Percentiles rank a stretch among this genome's conserved stretches.
phyloP scores from a whole-genome alignment of 108 stramenopile species.

The Seminavis robusta region DNA sequence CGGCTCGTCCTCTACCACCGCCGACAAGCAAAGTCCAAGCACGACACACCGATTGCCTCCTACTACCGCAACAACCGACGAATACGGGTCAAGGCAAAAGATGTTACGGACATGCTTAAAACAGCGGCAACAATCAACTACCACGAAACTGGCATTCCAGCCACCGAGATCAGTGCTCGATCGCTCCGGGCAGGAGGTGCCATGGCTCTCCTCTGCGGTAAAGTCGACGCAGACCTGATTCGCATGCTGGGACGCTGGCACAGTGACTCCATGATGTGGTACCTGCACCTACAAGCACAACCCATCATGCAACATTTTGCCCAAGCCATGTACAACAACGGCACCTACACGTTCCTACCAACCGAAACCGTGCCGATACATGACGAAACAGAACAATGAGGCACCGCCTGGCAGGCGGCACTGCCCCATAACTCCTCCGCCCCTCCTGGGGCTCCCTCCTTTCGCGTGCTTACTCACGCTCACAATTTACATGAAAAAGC shows the following conservation, averaged over 20 bases:
- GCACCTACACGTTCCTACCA: too few species aligned
- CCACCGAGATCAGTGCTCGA: conserved; percentile 14
- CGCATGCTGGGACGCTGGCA: conserved; percentile 51
- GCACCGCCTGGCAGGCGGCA: too few species aligned
- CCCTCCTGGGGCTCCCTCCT: too few species aligned
- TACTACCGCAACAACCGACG: conserved; percentile 1
- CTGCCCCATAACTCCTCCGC: too few species aligned
- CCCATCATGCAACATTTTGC: conserved; percentile 28
- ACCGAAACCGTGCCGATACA: too few species aligned
- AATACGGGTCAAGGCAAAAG: background rate
- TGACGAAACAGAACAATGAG: too few species aligned
- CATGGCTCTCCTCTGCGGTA: conserved; percentile 26
- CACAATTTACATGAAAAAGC: too few species aligned
- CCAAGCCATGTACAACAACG: conserved; percentile 21
- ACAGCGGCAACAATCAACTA: background rate
- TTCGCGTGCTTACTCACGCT: too few species aligned
- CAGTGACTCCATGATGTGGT: conserved; percentile 47
- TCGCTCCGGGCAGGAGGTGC: conserved; percentile 30
- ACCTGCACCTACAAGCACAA: conserved; percentile 34
- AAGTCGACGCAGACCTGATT: conserved; percentile 43
- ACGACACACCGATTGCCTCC: conserved; percentile 9
- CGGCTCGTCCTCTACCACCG: conserved; percentile 29
- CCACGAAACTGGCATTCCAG: conserved; percentile 10
- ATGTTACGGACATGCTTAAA: conserved; percentile 1
- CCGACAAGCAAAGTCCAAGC: background rate